Percentiles rank a stretch among this genome's conserved stretches.
These are phyloP conservation scores for Phoma herbarum DNA, from an alignment of 2,329 filamentous ascomycete species.

Conservation along the genomic window DNA sequence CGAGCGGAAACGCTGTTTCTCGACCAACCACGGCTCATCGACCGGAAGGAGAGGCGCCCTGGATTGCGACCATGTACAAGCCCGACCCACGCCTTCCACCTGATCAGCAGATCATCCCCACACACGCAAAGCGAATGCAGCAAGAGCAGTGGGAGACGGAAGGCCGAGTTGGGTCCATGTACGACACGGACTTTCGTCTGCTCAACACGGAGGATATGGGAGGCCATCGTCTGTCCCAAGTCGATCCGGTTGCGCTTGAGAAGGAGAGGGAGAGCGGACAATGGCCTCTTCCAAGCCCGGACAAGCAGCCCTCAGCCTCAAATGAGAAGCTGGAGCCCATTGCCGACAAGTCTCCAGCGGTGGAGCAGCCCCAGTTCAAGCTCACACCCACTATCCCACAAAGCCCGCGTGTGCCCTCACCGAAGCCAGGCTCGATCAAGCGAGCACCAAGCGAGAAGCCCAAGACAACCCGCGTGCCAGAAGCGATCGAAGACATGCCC, in stretches of 20 bases:
- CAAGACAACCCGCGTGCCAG: constrained; percentile 60
- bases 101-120: constrained; percentile 94
- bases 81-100: constrained; percentile 93
- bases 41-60: constrained; percentile 94
- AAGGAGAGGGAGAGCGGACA: constrained; percentile 38
- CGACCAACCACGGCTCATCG: constrained; percentile 70
- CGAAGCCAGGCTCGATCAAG: constrained; percentile 34
- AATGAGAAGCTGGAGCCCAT: constrained; percentile 37
- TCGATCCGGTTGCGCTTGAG: constrained; percentile 41
- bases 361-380: constrained; percentile 57
- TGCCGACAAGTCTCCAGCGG: constrained; percentile 40
- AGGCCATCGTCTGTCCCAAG: constrained; percentile 45
- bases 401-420: constrained; percentile 41
- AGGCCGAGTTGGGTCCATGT: constrained; percentile 83
- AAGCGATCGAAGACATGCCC: constrained; percentile 64
- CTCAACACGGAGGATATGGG: constrained; percentile 70
- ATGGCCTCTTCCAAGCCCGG: constrained; percentile 49
- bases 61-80: constrained; percentile 94
- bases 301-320: constrained; percentile 34
- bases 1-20: constrained; percentile 64
- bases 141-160: constrained; percentile 96
- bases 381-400: constrained; percentile 57
- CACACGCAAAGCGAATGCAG: constrained; percentile 87
- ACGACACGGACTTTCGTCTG: constrained; percentile 87
- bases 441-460: constrained; percentile 45